phyloP scores from a whole-genome alignment of 805 yeast genomes.

The Torulaspora delbrueckii region DNA sequence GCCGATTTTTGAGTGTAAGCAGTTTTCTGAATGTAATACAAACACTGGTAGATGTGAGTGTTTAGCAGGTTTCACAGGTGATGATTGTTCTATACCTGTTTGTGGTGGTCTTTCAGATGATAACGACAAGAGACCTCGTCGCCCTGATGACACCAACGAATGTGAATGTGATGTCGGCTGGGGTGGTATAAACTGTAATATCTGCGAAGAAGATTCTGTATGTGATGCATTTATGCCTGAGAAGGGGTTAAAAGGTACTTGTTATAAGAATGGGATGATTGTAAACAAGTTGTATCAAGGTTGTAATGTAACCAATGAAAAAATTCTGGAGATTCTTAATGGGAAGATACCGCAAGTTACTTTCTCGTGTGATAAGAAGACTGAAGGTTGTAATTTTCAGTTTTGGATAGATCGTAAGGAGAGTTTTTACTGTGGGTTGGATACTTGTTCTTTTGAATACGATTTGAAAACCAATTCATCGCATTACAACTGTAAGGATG shows the following conservation, averaged over 20 bases:
- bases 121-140: constrained; percentile 52
- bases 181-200: constrained; percentile 90
- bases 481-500: constrained; percentile 69
- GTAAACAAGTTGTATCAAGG: constrained; percentile 79
- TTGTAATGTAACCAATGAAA: constrained; percentile 90
- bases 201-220: constrained; percentile 66
- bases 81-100: constrained; percentile 80
- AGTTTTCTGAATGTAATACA: constrained; percentile 82
- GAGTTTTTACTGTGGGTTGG: constrained; percentile 83
- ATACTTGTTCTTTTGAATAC: constrained; percentile 64
- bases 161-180: constrained; percentile 85
- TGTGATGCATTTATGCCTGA: constrained; percentile 89
- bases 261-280: constrained; percentile 79
- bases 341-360: constrained; percentile 90
- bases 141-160: constrained; percentile 43
- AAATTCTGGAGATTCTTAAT: constrained; percentile 71
- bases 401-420: constrained; percentile 93
- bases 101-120: constrained; percentile 80
- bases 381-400: constrained; percentile 75
- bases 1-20: constrained; percentile 85
- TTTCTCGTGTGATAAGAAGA: constrained; percentile 72
- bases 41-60: constrained; percentile 91
- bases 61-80: constrained; percentile 88
- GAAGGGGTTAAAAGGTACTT: constrained; percentile 70
- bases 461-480: constrained; percentile 62